A percentile compares a stretch with the other conserved stretches of the same genome.
These are phyloP conservation scores for Tubosaeta brunneosetosa DNA, from an alignment of 768 basidiomycete species.

Conservation along the genomic window DNA sequence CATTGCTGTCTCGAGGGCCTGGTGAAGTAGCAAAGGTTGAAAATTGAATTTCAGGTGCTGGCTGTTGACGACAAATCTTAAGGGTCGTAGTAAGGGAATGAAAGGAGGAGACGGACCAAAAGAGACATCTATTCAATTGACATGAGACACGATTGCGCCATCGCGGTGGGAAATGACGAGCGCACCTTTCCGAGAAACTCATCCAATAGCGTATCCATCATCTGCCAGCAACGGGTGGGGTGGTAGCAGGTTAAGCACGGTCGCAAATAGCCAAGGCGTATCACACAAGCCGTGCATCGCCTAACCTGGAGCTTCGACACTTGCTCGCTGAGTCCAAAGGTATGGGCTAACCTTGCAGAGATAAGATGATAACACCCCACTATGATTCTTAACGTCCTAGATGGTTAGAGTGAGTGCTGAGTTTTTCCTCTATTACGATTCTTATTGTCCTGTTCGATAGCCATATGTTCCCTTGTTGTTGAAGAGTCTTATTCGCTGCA, in stretches of 20 bases:
- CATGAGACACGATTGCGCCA: constrained; percentile 35
- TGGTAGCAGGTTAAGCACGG: neutral
- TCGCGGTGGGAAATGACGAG: constrained; percentile 9
- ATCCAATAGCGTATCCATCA: constrained; percentile 19
- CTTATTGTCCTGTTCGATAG: too few relatives aligned
- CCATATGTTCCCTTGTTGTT: too few relatives aligned
- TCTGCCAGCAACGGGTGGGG: neutral
- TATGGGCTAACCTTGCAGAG: neutral
- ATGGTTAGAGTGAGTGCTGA: too few relatives aligned
- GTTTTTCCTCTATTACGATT: too few relatives aligned
- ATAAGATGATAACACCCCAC: neutral
- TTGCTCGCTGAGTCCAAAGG: too few relatives aligned
- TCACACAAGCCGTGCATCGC: constrained; percentile 3
- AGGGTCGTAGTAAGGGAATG: neutral
- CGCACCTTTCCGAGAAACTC: constrained; percentile 20
- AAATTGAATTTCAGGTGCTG: constrained; percentile 18
- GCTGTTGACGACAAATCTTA: neutral
- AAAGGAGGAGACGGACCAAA: constrained; percentile 14
- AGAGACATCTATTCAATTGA: constrained; percentile 9
- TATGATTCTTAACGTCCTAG: too few relatives aligned
- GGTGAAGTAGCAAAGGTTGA: constrained; percentile 11
- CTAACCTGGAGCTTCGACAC: neutral
- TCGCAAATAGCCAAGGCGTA: neutral
- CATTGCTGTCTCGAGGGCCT: constrained; percentile 19
- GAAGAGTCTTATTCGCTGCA: too few relatives aligned